Conservation (phyloP, 2,329 filamentous ascomycete genomes). For the Aspergillus chevalieri region DNA sequence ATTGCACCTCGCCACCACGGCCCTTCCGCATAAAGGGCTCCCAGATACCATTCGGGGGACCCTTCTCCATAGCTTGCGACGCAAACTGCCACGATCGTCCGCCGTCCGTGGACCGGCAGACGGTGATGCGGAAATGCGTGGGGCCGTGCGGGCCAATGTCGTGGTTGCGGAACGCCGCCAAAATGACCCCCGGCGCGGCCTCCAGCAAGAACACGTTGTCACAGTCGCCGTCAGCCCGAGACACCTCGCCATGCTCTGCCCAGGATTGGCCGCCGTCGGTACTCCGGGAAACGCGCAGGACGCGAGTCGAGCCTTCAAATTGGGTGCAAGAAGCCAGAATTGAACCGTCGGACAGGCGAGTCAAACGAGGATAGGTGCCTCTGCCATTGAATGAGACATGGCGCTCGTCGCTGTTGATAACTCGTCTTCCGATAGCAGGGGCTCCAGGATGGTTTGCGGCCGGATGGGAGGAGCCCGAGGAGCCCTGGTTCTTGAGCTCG, state of each 20-base stretch:
- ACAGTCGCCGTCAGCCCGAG: slow-evolving; percentile 39
- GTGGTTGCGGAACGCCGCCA: slow-evolving; percentile 48
- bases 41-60: slow-evolving; percentile 39
- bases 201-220: slow-evolving; percentile 46
- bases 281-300: slow-evolving; percentile 41
- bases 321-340: slow-evolving; percentile 44
- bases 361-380: slow-evolving; percentile 46
- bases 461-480: background rate
- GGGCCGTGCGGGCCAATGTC: slow-evolving; percentile 31
- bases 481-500: background rate
- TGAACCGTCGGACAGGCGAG: slow-evolving; percentile 40
- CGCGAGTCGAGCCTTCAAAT: slow-evolving; percentile 31
- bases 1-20: slow-evolving; percentile 34
- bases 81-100: slow-evolving; percentile 41
- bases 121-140: slow-evolving; percentile 46
- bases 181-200: slow-evolving; percentile 27
- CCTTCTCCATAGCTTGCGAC: slow-evolving; percentile 41
- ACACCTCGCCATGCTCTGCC: slow-evolving; percentile 38
- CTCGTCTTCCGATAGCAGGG: slow-evolving; percentile 10
- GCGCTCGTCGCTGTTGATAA: slow-evolving; percentile 29
- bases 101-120: slow-evolving; percentile 43
- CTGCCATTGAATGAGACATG: slow-evolving; percentile 29
- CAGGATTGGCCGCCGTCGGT: slow-evolving; percentile 41
- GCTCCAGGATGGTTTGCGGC: background rate
- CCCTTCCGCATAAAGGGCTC: slow-evolving; percentile 46